Evolutionary conservation across 805 yeast species (phyloP).

Genomic region (Pichia californica): DNA sequence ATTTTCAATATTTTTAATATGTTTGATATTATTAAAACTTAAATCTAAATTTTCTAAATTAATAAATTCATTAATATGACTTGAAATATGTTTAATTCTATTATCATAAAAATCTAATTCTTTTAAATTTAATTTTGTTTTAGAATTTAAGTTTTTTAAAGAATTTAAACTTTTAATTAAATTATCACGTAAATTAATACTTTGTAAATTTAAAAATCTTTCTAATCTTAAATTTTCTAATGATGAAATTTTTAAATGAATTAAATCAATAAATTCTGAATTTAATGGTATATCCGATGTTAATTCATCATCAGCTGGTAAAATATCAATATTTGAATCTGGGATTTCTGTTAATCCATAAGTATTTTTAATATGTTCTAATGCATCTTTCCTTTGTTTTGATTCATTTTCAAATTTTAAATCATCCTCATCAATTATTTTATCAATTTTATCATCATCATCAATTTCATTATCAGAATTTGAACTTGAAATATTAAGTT

Average conservation of each 20-base stretch:
- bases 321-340: slow-evolving; percentile 43
- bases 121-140: slow-evolving; percentile 42
- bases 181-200: slow-evolving; percentile 77
- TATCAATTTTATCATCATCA: slow-evolving; percentile 3
- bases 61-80: slow-evolving; percentile 53
- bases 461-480: slow-evolving; percentile 9
- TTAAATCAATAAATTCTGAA: slow-evolving; percentile 52
- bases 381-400: slow-evolving; percentile 5
- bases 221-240: slow-evolving; percentile 54
- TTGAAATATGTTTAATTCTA: slow-evolving; percentile 78
- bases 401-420: slow-evolving; percentile 2
- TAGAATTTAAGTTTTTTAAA: slow-evolving; percentile 47
- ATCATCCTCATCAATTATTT: slow-evolving; percentile 14
- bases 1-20: slow-evolving; percentile 69
- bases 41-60: slow-evolving; percentile 64
- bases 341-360: slow-evolving; percentile 28
- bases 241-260: slow-evolving; percentile 62
- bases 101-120: slow-evolving; percentile 91
- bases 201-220: slow-evolving; percentile 50
- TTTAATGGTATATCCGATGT: slow-evolving; percentile 53
- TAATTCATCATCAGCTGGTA: slow-evolving; percentile 65
- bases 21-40: slow-evolving; percentile 83
- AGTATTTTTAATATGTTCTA: slow-evolving; percentile 19
- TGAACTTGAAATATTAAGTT: not conserved
- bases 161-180: slow-evolving; percentile 67